Evolutionary conservation across 345 rosid species (phyloP), one percentile per base, ranked within the genome.

Genomic region (Orychophragmus violaceus): DNA sequence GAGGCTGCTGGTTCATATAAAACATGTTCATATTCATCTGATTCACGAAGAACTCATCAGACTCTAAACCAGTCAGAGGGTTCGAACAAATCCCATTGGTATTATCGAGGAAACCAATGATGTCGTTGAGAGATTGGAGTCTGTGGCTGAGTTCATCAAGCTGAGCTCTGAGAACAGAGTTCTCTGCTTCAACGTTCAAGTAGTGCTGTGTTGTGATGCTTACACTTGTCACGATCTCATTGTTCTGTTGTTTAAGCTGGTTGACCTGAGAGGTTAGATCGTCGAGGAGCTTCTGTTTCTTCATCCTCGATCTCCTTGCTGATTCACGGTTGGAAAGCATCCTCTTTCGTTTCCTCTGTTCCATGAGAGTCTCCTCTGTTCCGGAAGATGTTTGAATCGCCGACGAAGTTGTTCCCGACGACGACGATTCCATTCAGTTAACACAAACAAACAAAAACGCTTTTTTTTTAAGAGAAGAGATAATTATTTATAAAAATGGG

Each of bases 241-340:
- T 84, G 50, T 85, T 90, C 55, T 90, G 88, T 10, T 72, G 78
- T 55, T 74, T 77, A 23, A 90, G 80, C 30, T 79, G 81, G 44
- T 75, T 41, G 25, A 81, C 82, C 74, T 88, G 88, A 17, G 80
- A 71, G 76, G 74, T 77, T 33, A 94, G 81, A 80, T 90, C 99
- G 60, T 88, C 95, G 69, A 90, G 68, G 63, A 83, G 97, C 81
- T 85, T 88, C 79, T 94, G 97, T 53, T 94, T 94, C 81, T 89
- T 83, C 88, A 88, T 79, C 74, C 99, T 83, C 0, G 99, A 94
- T 65, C 97, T 84, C 64, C 95, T 83, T 13, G 99, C 99, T 17
- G 99, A 94, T 62, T 94, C 99, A 5, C 99, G 79, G 72, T 94
- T 94, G 4, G 99, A 94, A 2, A 88, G 68, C 99, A 88, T 94